A percentile compares a stretch with the other conserved stretches of the same genome.
These are phyloP conservation scores for Venturia nashicola DNA, from an alignment of 2,329 filamentous ascomycete species.

Conservation along the genomic window DNA sequence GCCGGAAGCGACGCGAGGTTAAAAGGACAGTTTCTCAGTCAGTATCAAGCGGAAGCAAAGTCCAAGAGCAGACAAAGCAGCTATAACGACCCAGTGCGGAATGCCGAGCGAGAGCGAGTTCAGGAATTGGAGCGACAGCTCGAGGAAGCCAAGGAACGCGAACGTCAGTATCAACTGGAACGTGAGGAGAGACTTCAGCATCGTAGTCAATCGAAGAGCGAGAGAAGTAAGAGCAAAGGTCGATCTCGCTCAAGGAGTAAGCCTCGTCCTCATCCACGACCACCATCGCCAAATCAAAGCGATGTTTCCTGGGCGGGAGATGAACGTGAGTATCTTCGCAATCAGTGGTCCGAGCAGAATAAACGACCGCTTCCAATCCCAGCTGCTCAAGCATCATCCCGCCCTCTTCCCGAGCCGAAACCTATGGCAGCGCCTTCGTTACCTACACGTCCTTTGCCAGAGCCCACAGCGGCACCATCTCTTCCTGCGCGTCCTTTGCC, in stretches of 20 bases:
- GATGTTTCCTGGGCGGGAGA: slow-evolving; percentile 54
- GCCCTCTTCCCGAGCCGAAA: slow-evolving; percentile 20
- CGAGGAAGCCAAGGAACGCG: slow-evolving; percentile 54
- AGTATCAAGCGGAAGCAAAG: slow-evolving; percentile 65
- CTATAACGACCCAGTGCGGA: slow-evolving; percentile 24
- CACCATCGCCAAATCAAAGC: slow-evolving; percentile 33
- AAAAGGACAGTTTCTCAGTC: slow-evolving; percentile 72
- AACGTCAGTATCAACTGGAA: slow-evolving; percentile 50
- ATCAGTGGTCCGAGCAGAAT: slow-evolving; percentile 22
- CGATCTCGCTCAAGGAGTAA: slow-evolving; percentile 22
- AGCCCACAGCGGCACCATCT: slow-evolving; percentile 15
- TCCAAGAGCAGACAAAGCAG: slow-evolving; percentile 25
- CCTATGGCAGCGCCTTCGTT: slow-evolving; percentile 15
- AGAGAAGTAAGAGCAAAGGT: slow-evolving; percentile 21
- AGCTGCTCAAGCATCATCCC: slow-evolving; percentile 24
- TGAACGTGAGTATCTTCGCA: slow-evolving; percentile 52
- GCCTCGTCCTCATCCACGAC: slow-evolving; percentile 17
- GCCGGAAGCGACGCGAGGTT: slow-evolving; percentile 54
- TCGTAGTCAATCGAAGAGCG: slow-evolving; percentile 13
- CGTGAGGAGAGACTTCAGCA: slow-evolving; percentile 39
- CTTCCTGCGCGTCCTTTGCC: slow-evolving; percentile 15
- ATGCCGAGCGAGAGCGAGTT: slow-evolving; percentile 46
- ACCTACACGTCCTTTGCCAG: slow-evolving; percentile 38
- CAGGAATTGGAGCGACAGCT: slow-evolving; percentile 67
- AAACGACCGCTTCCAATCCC: slow-evolving; percentile 19